A percentile compares a stretch with the other conserved stretches of the same genome.
Conservation (phyloP, 192 early-diverging fungal genomes). For the Linderina pennispora region DNA sequence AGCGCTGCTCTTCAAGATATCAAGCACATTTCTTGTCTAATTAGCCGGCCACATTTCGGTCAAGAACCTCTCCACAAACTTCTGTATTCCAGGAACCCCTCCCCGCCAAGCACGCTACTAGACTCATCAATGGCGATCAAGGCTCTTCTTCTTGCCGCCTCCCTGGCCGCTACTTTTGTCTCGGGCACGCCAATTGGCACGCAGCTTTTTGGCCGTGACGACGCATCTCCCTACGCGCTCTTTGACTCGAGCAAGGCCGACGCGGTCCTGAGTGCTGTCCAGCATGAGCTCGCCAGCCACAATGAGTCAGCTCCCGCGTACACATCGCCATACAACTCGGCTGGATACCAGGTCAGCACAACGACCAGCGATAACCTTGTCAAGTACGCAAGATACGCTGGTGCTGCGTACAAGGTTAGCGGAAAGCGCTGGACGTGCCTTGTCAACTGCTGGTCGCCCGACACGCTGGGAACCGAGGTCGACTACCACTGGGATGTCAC, state of each 20-base stretch:
- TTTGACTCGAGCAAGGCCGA: too few species aligned
- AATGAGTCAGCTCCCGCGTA: not conserved
- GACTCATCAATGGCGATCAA: not conserved
- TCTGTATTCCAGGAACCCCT: too few species aligned
- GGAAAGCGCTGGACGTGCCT: constrained; percentile 20
- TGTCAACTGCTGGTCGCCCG: constrained; percentile 31
- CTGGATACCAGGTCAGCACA: not conserved
- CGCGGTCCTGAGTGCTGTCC: too few species aligned
- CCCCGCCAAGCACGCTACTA: not conserved
- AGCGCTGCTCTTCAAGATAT: not conserved
- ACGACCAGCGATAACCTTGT: not conserved
- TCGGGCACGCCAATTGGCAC: not conserved
- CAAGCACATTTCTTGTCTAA: not conserved
- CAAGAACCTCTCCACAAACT: too few species aligned
- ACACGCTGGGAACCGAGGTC: constrained; percentile 25
- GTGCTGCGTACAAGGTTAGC: constrained; percentile 35
- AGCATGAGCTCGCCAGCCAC: too few species aligned
- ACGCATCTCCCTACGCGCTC: too few species aligned
- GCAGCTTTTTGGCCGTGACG: too few species aligned
- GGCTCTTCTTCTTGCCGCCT: not conserved
- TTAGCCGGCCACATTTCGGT: too few species aligned
- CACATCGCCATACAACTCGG: too few species aligned
- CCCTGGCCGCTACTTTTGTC: not conserved
- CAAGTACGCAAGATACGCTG: constrained; percentile 32
- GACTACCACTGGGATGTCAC: constrained; percentile 30